phyloP scores from a whole-genome alignment of 2,329 filamentous ascomycete species.

The Aspergillus arachidicola region DNA sequence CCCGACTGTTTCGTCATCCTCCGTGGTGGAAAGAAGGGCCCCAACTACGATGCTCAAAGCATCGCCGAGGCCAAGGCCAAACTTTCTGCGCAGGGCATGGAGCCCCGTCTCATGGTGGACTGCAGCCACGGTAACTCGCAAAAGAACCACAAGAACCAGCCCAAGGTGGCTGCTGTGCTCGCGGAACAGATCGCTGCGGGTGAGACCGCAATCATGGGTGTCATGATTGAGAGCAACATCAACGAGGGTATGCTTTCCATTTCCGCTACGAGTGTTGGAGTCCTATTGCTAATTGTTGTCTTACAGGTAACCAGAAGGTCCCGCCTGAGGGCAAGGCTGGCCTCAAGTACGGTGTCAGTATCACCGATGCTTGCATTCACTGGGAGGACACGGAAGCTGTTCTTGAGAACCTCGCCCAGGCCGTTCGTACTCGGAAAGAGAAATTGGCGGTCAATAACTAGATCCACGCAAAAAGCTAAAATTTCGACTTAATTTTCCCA shows the following conservation, averaged over 20 bases:
- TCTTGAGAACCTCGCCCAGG: constrained; percentile 75
- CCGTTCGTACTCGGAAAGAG: constrained; percentile 73
- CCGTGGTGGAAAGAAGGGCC: constrained; percentile 86
- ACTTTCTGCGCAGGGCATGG: constrained; percentile 72
- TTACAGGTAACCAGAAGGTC: constrained; percentile 77
- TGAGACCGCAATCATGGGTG: constrained; percentile 87
- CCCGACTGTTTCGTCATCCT: constrained; percentile 97
- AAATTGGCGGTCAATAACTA: constrained; percentile 29
- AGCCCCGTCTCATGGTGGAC: constrained; percentile 88
- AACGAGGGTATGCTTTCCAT: constrained; percentile 69
- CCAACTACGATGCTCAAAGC: constrained; percentile 87
- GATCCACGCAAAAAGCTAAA: background rate
- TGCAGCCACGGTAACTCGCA: constrained; percentile 95
- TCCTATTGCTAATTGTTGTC: constrained; percentile 10
- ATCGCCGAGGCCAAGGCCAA: constrained; percentile 81
- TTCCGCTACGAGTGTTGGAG: background rate
- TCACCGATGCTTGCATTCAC: constrained; percentile 94
- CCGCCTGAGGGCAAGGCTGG: constrained; percentile 81
- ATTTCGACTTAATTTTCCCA: background rate
- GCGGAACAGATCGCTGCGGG: constrained; percentile 84
- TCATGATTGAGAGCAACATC: constrained; percentile 99
- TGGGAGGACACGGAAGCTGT: constrained; percentile 88
- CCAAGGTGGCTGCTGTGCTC: constrained; percentile 80
- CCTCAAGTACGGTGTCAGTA: constrained; percentile 91
- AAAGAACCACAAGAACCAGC: constrained; percentile 97